These are phyloP conservation scores for Yamadazyma kitorensis DNA, from an alignment of 805 yeast genomes.

Conservation along the genomic window DNA sequence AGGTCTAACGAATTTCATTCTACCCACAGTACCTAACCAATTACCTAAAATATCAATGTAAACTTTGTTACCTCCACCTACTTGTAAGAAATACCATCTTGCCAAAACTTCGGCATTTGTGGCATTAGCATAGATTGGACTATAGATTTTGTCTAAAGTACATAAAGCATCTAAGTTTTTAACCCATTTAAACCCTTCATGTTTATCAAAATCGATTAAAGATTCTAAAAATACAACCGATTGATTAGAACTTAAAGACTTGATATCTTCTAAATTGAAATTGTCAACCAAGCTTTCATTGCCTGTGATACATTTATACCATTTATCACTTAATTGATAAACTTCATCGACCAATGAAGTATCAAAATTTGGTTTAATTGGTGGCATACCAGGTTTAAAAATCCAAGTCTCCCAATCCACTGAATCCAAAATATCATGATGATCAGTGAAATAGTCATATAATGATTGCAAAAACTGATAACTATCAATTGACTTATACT, in stretches of 20 bases:
- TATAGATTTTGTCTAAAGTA: constrained; percentile 34
- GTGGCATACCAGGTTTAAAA: constrained; percentile 82
- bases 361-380: constrained; percentile 72
- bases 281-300: constrained; percentile 14
- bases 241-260: constrained; percentile 68
- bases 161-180: constrained; percentile 29
- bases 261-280: constrained; percentile 52
- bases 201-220: constrained; percentile 49
- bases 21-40: constrained; percentile 89
- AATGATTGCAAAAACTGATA: constrained; percentile 75
- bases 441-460: constrained; percentile 58
- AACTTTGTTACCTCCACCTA: constrained; percentile 47
- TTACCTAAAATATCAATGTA: constrained; percentile 58
- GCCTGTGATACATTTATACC: constrained; percentile 46
- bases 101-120: constrained; percentile 78
- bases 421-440: constrained; percentile 52
- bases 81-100: constrained; percentile 71
- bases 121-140: constrained; percentile 43
- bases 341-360: constrained; percentile 76
- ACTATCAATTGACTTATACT: constrained; percentile 72
- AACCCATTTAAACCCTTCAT: constrained; percentile 36
- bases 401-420: constrained; percentile 89
- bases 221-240: constrained; percentile 75
- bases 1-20: constrained; percentile 94
- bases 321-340: constrained; percentile 58